Base-by-base conservation (phyloP, 169 alveolate genomes). In the Plasmodium coatneyi region DNA sequence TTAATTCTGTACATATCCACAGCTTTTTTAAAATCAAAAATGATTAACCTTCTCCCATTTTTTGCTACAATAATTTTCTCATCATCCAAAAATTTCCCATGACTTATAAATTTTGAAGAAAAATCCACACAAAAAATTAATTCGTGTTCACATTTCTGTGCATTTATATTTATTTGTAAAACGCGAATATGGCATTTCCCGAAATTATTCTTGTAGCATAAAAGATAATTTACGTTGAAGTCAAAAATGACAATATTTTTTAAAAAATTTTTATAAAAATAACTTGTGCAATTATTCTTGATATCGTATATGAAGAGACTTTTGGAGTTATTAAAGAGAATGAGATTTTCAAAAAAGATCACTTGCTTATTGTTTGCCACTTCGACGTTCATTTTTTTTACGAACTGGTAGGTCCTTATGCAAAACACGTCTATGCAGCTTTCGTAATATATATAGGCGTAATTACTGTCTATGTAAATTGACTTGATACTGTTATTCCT, bases 131-230 rank as follows among this genome's bases (percentile, higher is more conserved):
- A 91, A 71, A 91, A 91, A 91, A 91, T 91, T 81, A 91, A 91
- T 71, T 91, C 95, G 82, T 91, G 95, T 70, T 80, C 70, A 71
- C 84, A 91, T 34, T 70, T 71, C 41, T 80, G 71, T 16, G 83
- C 52, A 82, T 91, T 74, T 39, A 71, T 82, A 71, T 25, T 43
- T 41, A 91, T 91, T 52, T 91, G 83, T 80, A 91, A 28, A 82
- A 91, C 95, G 12, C 95, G 76, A 43, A 91, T 91, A 54, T 91
- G 95, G 74, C 95, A 91, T 91, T 91, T 91, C 22, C 95, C 95
- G 83, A 91, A 91, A 91, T 71, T 81, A 16, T 71, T 91, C 76
- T 91, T 91, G 72, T 91, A 91, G 60, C 95, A 91, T 54, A 91
- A 80, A 32, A 91, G 82, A 78, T 91, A 91, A 82, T 91, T 91